Evolutionary conservation across 2,329 filamentous ascomycete species (phyloP).

Genomic region (Xylaria sp.): DNA sequence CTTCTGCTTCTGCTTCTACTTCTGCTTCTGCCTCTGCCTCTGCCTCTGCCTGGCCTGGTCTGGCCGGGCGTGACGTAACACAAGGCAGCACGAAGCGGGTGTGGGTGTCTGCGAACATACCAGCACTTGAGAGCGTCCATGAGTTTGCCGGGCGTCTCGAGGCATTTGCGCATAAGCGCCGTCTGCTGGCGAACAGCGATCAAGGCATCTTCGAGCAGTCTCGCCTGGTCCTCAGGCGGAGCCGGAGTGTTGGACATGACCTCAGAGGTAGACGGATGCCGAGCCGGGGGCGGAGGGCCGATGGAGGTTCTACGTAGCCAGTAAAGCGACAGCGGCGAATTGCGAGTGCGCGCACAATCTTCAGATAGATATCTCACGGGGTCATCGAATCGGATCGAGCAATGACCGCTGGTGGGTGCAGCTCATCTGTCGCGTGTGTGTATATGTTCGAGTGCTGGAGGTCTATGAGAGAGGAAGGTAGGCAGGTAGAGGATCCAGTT

Average conservation of each 20-base stretch:
- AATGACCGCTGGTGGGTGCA: constrained; percentile 16
- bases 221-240: constrained; percentile 82
- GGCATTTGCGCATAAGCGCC: constrained; percentile 94
- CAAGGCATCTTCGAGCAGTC: constrained; percentile 96
- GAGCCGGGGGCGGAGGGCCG: constrained; percentile 7
- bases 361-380: constrained; percentile 19
- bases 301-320: neutral
- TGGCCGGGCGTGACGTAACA: constrained; percentile 3
- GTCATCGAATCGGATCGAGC: constrained; percentile 31
- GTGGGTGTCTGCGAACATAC: constrained; percentile 65
- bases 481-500: neutral
- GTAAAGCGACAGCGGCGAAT: constrained; percentile 4
- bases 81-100: constrained; percentile 11
- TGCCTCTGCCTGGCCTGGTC: neutral
- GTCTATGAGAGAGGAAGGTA: neutral
- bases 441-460: neutral
- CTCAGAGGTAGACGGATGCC: constrained; percentile 9
- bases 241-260: constrained; percentile 64
- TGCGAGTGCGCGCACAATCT: constrained; percentile 32
- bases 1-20: too few species aligned
- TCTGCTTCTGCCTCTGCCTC: too few species aligned
- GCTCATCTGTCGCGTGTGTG: constrained; percentile 18
- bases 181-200: constrained; percentile 97
- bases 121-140: constrained; percentile 99
- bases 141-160: constrained; percentile 96